Evolutionary conservation across 148 eudicot species (phyloP), one percentile per base, ranked within the genome.

Genomic region (Camellia lanceoleosa): DNA sequence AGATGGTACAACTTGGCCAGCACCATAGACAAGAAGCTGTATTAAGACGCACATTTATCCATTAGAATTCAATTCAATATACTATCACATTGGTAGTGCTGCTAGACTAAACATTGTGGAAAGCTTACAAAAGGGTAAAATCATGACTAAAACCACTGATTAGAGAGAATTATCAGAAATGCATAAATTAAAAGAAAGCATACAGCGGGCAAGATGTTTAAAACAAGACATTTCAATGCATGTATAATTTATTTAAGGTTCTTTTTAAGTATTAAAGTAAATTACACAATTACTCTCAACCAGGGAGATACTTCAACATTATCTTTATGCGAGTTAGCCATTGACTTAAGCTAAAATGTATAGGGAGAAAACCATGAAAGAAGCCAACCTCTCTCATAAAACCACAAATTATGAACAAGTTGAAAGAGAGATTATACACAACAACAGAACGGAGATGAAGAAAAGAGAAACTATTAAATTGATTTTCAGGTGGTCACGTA

Each of bases 11-110:
- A 96, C 94, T 86, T 90, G 89, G 11, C 95, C 99, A 55, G 87
- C 83, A 78, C 98, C 98, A 77, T 96, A 92, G 68, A 90, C 97
- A 76, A 92, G 87, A 86, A 95, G 97, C 99, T 95, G 97, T 78
- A 67, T 79, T 30, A 51, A 58, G 2, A 78, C 46, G 41, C 51
- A 62, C 8, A 38, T 44, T 76, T 51, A 69, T 5, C 60, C 55
- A 47, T 81, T 44, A 82, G 71, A 76, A 41, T 16, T 54, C 44
- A n/a, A 13, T 77, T 49, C 43, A 59, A 7, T 74, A 3, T 14
- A 49, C 58, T 79, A 43, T 41, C 43, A 19, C 43, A 8, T 38
- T 8, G 20, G 3, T 58, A 65, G 44, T n/a, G 58, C 12, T 42
- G 58, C 12, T 42, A 55, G 46, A 79, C 11, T 15, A 8, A 44